Evolutionary conservation across 768 basidiomycete genomes (phyloP).

Genomic region (Xerocomus brunneocitrinus): DNA sequence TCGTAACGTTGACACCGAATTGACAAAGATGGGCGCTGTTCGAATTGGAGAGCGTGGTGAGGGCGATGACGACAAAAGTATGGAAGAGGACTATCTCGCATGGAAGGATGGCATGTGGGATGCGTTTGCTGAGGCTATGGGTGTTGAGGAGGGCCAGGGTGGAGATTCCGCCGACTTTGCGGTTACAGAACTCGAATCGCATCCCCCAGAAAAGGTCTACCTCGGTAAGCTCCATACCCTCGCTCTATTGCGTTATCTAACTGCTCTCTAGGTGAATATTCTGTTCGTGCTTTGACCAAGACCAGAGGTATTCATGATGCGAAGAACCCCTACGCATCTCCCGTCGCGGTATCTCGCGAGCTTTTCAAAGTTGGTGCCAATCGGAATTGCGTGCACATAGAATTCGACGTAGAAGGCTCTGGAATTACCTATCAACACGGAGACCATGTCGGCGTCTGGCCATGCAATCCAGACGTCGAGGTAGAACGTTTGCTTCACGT

Average conservation of each 20-base stretch:
- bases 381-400: constrained; percentile 92
- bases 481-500: constrained; percentile 84
- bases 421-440: constrained; percentile 99
- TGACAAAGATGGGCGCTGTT: constrained; percentile 75
- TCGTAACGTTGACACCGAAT: constrained; percentile 65
- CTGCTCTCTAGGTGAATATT: constrained; percentile 71
- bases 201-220: constrained; percentile 86
- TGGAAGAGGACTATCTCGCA: constrained; percentile 99
- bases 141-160: constrained; percentile 93
- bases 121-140: constrained; percentile 73
- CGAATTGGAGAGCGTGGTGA: constrained; percentile 90
- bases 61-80: constrained; percentile 98
- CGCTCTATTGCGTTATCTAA: neutral
- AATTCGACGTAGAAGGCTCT: constrained; percentile 90
- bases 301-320: constrained; percentile 96
- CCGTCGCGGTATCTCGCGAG: constrained; percentile 72
- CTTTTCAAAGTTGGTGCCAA: constrained; percentile 72
- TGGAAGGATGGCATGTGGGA: constrained; percentile 99
- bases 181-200: constrained; percentile 75
- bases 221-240: constrained; percentile 55
- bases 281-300: constrained; percentile 87
- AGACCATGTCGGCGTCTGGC: constrained; percentile 98
- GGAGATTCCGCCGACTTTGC: constrained; percentile 93
- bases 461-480: constrained; percentile 87
- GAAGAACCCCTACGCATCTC: constrained; percentile 94